Percentiles rank a stretch among this genome's conserved stretches.
These are phyloP conservation scores for Royoungia palumana DNA, from an alignment of 768 basidiomycete genomes.

Conservation along the genomic window DNA sequence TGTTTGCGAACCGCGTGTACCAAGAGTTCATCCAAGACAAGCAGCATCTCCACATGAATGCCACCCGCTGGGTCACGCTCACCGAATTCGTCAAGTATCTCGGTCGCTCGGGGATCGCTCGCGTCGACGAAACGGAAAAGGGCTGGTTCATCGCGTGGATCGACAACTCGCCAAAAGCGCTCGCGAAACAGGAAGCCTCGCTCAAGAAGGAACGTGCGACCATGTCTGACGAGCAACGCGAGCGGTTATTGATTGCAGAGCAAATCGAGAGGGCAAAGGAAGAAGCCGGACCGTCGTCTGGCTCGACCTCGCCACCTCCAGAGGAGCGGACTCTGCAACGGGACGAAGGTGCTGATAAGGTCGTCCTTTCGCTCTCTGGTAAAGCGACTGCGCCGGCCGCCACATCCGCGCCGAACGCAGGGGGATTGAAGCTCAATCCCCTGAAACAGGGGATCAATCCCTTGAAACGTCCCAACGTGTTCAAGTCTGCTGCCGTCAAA, in stretches of 20 bases:
- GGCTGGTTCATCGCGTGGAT: slow-evolving; percentile 98
- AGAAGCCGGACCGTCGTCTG: slow-evolving; percentile 28
- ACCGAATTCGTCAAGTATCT: slow-evolving; percentile 94
- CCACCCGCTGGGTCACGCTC: slow-evolving; percentile 96
- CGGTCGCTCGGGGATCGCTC: slow-evolving; percentile 78
- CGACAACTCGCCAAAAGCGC: slow-evolving; percentile 90
- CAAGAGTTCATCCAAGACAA: slow-evolving; percentile 98
- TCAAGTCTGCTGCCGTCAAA: slow-evolving; percentile 52
- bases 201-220: slow-evolving; percentile 90
- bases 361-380: slow-evolving; percentile 67
- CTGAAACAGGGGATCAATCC: slow-evolving; percentile 47
- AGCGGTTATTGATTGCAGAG: slow-evolving; percentile 83
- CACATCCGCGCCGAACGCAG: slow-evolving; percentile 32
- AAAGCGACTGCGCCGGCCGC: slow-evolving; percentile 42
- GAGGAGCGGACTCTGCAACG: slow-evolving; percentile 63
- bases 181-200: slow-evolving; percentile 84
- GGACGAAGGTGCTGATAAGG: slow-evolving; percentile 68
- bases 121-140: slow-evolving; percentile 98
- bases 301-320: slow-evolving; percentile 36
- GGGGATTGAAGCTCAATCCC: slow-evolving; percentile 59
- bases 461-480: slow-evolving; percentile 70
- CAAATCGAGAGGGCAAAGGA: slow-evolving; percentile 89
- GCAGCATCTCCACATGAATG: slow-evolving; percentile 94
- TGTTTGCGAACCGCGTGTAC: slow-evolving; percentile 92
- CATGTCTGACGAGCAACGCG: slow-evolving; percentile 91